These are phyloP conservation scores for Scedosporium boydii DNA, from an alignment of 2,329 filamentous ascomycete genomes.

Conservation along the genomic window DNA sequence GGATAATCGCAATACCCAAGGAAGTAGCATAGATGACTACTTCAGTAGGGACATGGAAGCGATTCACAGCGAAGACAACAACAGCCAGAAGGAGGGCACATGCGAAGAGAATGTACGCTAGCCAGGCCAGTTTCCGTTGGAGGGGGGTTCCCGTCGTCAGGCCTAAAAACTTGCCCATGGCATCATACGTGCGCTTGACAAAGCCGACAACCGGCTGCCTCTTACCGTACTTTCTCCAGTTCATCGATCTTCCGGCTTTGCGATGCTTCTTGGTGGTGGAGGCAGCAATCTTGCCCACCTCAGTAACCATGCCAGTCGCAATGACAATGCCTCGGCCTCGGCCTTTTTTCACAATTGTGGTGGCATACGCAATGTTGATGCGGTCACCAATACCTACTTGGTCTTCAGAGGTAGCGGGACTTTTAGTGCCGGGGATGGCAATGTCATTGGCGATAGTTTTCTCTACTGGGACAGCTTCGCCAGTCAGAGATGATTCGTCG, in stretches of 20 bases:
- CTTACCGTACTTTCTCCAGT: conserved; percentile 43
- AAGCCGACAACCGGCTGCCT: conserved; percentile 37
- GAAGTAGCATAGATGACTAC: conserved; percentile 50
- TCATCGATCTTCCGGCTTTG: conserved; percentile 45
- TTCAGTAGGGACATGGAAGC: conserved; percentile 39
- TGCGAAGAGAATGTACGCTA: conserved; percentile 68
- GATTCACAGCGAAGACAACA: conserved; percentile 48
- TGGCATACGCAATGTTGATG: conserved; percentile 66
- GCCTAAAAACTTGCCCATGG: conserved; percentile 49
- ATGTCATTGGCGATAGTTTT: conserved; percentile 49
- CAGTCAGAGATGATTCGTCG: conserved; percentile 69
- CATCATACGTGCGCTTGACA: conserved; percentile 35
- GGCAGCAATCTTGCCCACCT: conserved; percentile 60
- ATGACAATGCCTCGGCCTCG: conserved; percentile 65
- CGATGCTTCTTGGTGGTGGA: conserved; percentile 42
- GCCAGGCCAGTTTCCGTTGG: conserved; percentile 66
- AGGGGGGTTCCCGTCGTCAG: conserved; percentile 63
- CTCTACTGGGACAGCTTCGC: conserved; percentile 64
- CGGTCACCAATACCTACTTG: conserved; percentile 61
- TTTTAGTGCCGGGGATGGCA: conserved; percentile 34
- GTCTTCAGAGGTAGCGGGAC: conserved; percentile 28
- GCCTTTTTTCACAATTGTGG: conserved; percentile 63
- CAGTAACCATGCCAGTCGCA: conserved; percentile 61
- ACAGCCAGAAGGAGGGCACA: conserved; percentile 52
- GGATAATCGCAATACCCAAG: conserved; percentile 52